These are phyloP conservation scores for Bolboschoenus planiculmis DNA, from an alignment of 176 grass and related monocot genomes.

Conservation along the genomic window DNA sequence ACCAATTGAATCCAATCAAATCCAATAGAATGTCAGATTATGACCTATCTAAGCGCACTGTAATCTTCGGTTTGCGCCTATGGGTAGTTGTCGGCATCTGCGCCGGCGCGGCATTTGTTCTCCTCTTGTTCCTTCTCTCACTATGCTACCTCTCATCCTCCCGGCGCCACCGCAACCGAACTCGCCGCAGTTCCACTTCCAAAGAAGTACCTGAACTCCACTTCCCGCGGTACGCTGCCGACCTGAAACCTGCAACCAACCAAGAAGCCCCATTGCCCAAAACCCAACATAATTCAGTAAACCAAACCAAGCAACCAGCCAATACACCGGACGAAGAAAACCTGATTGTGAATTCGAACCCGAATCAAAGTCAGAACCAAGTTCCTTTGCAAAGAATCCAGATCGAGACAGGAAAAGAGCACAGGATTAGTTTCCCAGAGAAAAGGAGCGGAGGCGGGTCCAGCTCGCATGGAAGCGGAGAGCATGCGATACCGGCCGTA, in stretches of 20 bases:
- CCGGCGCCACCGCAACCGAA: slow-evolving; percentile 43
- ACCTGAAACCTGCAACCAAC: slow-evolving; percentile 34
- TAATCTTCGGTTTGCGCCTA: slow-evolving; percentile 70
- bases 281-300: slow-evolving; percentile 17
- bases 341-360: slow-evolving; percentile 24
- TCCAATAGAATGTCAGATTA: slow-evolving; percentile 60
- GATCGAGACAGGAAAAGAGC: slow-evolving; percentile 91
- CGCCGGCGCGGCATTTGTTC: slow-evolving; percentile 71
- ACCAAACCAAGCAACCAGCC: background rate
- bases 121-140: slow-evolving; percentile 72
- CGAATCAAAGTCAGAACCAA: slow-evolving; percentile 24
- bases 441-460: slow-evolving; percentile 48
- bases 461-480: slow-evolving; percentile 78
- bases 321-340: background rate
- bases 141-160: slow-evolving; percentile 54
- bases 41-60: slow-evolving; percentile 60
- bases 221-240: slow-evolving; percentile 26
- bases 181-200: slow-evolving; percentile 3
- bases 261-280: slow-evolving; percentile 31
- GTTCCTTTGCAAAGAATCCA: slow-evolving; percentile 36
- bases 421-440: slow-evolving; percentile 83
- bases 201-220: slow-evolving; percentile 38
- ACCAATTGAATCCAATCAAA: background rate
- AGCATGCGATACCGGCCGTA: slow-evolving; percentile 49
- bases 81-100: slow-evolving; percentile 77